phyloP scores from a whole-genome alignment of 176 grass and related monocot species.

The Pontederia paniculata region DNA sequence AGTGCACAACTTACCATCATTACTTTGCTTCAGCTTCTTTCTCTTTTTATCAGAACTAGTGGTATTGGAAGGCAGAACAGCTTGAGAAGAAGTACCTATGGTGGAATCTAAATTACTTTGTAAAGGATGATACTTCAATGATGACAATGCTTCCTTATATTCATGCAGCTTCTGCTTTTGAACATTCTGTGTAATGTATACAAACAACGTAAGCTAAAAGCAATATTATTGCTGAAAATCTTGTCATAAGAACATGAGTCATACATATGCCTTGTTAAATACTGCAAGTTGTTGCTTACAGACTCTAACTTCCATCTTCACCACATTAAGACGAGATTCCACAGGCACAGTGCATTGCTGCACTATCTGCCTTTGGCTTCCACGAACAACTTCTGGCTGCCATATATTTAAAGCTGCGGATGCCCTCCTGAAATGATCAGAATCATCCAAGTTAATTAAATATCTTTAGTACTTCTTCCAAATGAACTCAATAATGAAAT shows the following conservation, averaged over 20 bases:
- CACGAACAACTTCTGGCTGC: slow-evolving; percentile 86
- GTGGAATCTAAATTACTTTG: slow-evolving; percentile 4
- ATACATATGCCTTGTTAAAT: slow-evolving; percentile 70
- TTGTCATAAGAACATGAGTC: slow-evolving; percentile 22
- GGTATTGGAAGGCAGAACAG: too few relatives aligned
- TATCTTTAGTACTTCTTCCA: not conserved
- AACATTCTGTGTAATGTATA: slow-evolving; percentile 44
- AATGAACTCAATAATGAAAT: not conserved
- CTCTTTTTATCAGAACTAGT: too few relatives aligned
- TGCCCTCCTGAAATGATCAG: slow-evolving; percentile 44
- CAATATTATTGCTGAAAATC: slow-evolving; percentile 6
- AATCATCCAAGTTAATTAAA: not conserved
- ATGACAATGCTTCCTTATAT: slow-evolving; percentile 42
- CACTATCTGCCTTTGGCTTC: slow-evolving; percentile 76
- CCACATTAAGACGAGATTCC: slow-evolving; percentile 51
- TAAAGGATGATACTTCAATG: slow-evolving; percentile 71
- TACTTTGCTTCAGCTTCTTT: too few relatives aligned
- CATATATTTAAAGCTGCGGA: slow-evolving; percentile 89
- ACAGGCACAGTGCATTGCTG: slow-evolving; percentile 80
- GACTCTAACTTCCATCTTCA: slow-evolving; percentile 88
- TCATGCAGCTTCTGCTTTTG: slow-evolving; percentile 53
- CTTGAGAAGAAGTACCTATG: not conserved
- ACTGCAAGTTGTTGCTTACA: slow-evolving; percentile 88
- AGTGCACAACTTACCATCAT: too few relatives aligned
- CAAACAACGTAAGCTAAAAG: slow-evolving; percentile 17